Base-by-base conservation (phyloP, 2,329 filamentous ascomycete genomes). In the Talaromyces islandicus region DNA sequence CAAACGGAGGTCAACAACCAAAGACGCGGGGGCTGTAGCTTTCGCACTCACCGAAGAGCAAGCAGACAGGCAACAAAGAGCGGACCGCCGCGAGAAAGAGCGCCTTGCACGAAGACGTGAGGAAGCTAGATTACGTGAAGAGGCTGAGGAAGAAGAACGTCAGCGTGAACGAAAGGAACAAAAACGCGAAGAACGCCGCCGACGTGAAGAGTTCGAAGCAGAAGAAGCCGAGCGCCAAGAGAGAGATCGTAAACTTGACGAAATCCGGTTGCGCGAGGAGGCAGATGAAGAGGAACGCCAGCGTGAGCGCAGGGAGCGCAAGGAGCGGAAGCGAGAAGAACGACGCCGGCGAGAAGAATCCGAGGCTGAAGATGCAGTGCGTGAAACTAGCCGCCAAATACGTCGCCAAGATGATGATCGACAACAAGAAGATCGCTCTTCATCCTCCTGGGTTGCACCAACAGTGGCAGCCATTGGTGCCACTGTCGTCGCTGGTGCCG, bases 1-100 rank as follows among this genome's bases (percentile, higher is more conserved):
- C 9, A 73, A 71, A 53, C 73, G 73, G 54, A 70, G 71, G 24
- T 69, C 68, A 27, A 71, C 74, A 4, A 58, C 63, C 3, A 75
- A 70, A 65, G 75, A 77, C 21, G 68, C 60, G 14, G 56, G 72
- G 59, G 76, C 76, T 9, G 85, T 87, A 7, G 80, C 81, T 58
- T 86, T 86, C 64, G 78, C 82, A 41, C 67, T 86, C 55, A 85
- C 83, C 0, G 75, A 84, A 53, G 82, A 85, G 67, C 82, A 85
- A 69, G 75, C 73, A 38, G 75, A 79, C 30, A 81, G 79, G 57
- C 81, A 83, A 58, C 70, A 72, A 56, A 69, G 69, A 32, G 67
- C 69, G 17, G 68, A 68, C 35, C 66, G 50, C 32, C 56, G 52
- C 32, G 56, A 60, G 43, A 60, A 46, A 56, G 50, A 63, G 43